phyloP scores from a whole-genome alignment of 2,329 filamentous ascomycete genomes.

The Nemania sp. region DNA sequence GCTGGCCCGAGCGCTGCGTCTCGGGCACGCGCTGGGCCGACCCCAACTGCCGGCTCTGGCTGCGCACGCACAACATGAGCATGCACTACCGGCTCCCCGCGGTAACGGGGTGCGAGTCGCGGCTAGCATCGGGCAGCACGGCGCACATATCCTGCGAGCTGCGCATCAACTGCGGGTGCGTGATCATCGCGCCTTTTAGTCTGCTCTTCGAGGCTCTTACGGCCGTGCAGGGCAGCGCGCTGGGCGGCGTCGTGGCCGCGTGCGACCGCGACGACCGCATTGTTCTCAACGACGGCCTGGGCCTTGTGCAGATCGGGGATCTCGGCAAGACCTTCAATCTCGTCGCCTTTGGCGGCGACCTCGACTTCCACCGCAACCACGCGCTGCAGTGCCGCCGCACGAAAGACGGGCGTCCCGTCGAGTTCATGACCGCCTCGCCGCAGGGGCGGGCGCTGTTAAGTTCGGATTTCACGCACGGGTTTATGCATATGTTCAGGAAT shows the following conservation, averaged over 20 bases:
- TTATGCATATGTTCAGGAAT: conserved; percentile 14
- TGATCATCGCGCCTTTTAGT: conserved; percentile 29
- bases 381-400: conserved; percentile 26
- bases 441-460: conserved; percentile 31
- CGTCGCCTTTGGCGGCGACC: conserved; percentile 31
- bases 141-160: conserved; percentile 30
- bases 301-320: conserved; percentile 35
- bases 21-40: conserved; percentile 31
- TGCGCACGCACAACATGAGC: conserved; percentile 32
- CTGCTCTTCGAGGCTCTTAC: conserved; percentile 31
- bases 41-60: conserved; percentile 4
- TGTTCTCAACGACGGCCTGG: conserved; percentile 30
- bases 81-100: conserved; percentile 27
- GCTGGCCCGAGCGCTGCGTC: conserved; percentile 22
- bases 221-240: conserved; percentile 26
- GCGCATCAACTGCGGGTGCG: conserved; percentile 33
- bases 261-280: conserved; percentile 28
- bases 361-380: conserved; percentile 22
- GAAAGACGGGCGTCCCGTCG: conserved; percentile 10
- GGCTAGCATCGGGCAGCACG: conserved; percentile 31
- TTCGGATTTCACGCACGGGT: conserved; percentile 32
- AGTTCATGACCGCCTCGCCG: conserved; percentile 11
- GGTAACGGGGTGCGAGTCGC: conserved; percentile 27
- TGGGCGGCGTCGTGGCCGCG: conserved; percentile 19
- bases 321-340: conserved; percentile 31